These are phyloP conservation scores for Ophiostoma ulmi DNA, from an alignment of 2,329 filamentous ascomycete species.

Conservation along the genomic window DNA sequence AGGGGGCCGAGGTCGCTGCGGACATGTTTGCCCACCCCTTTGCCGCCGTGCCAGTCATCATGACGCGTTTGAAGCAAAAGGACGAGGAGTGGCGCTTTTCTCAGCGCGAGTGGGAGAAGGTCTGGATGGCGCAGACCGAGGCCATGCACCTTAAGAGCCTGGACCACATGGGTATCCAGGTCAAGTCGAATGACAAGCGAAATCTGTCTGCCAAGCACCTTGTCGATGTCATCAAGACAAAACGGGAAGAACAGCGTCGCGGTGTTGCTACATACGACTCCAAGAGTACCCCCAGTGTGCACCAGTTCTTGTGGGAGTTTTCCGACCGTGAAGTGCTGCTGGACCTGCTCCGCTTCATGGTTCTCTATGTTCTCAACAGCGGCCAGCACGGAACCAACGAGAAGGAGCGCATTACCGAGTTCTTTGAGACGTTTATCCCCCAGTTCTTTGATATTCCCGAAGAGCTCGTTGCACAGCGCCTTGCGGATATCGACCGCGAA, in stretches of 20 bases:
- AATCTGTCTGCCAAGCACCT: conserved; percentile 86
- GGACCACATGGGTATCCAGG: conserved; percentile 90
- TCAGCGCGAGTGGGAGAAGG: conserved; percentile 94
- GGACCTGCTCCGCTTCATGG: conserved; percentile 58
- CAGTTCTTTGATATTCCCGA: conserved; percentile 71
- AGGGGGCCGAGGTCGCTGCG: conserved; percentile 76
- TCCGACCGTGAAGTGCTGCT: conserved; percentile 63
- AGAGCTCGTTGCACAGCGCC: conserved; percentile 60
- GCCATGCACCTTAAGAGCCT: conserved; percentile 93
- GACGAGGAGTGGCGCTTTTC: conserved; percentile 97
- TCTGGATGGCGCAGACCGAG: conserved; percentile 94
- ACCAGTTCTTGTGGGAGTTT: conserved; percentile 74
- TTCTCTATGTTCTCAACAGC: conserved; percentile 61
- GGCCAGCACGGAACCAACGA: conserved; percentile 67
- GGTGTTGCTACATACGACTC: conserved; percentile 50
- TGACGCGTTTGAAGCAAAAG: conserved; percentile 89
- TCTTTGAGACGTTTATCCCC: conserved; percentile 71
- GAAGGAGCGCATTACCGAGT: conserved; percentile 67
- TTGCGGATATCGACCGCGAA: conserved; percentile 64
- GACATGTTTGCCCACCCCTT: conserved; percentile 82
- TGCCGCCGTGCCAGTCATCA: conserved; percentile 79
- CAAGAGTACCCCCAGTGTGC: conserved; percentile 47
- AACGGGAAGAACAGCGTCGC: conserved; percentile 83
- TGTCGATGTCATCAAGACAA: conserved; percentile 83
- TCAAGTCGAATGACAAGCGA: conserved; percentile 85